Base-by-base conservation (phyloP, 805 yeast species). In the Clavispora vitiphila region DNA sequence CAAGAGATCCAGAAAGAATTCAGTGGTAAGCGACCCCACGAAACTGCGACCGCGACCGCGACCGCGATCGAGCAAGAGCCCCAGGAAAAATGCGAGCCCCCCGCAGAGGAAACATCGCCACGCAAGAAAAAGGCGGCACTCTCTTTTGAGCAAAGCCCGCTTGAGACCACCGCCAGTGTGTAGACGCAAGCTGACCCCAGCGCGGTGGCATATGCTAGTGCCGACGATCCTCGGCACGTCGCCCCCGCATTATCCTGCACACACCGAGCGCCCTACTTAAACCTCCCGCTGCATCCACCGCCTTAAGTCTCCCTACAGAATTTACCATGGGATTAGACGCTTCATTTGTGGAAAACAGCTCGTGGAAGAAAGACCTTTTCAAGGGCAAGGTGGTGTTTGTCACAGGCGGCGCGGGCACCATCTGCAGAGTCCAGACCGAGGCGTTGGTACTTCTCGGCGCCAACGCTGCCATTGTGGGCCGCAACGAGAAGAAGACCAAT, bases 381-480 rank as follows among this genome's bases (percentile, higher is more conserved):
- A 51, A 54, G 39, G 63, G 63, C 19, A 58, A 58, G 44, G 63
- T 58, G n/a, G 62, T 53, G 20, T 58, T 58, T 36, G 62, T 58
- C 40, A 58, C 63, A 0, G 63, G 63, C 11, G 63, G 63, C 19
- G 62, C 63, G 9, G 63, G 63, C 34, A 50, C 60, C 37, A 58
- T 58, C 34, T 58, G 63, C 37, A 48, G 57, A 20, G 63, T 56
- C 8, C 63, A 58, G 36, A 56, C 62, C 16, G 63, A 58, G 38
- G 63, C 63, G 5, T 25, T 58, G 47, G 52, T 58, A 11, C 51
- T 58, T 15, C 55, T 58, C 16, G 63, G 63, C 6, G 63, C 63
- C 32, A 41, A 58, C 38, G 63, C 63, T 1, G 63, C 60, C 10
- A 58, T 58, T 38, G 51, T 58, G 16, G 63, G 63, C 5, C 43